Percentiles rank a stretch among this genome's conserved stretches.
phyloP scores from a whole-genome alignment of 768 basidiomycete genomes.

The Tricholoma saponaceum region DNA sequence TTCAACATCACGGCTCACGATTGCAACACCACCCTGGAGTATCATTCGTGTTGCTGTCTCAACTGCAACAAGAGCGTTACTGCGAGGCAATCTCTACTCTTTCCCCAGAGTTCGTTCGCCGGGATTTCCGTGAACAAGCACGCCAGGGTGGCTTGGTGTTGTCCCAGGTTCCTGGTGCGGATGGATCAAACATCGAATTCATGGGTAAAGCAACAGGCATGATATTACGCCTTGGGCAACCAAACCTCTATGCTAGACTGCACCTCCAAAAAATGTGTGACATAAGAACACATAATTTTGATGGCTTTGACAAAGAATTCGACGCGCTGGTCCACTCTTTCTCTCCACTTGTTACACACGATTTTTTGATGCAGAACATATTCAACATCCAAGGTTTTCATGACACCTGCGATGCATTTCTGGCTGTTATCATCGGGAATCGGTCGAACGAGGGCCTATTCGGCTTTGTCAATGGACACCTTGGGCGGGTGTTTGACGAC shows the following conservation, averaged over 20 bases:
- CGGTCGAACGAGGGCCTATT: neutral
- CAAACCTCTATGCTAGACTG: neutral
- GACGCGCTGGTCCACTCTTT: neutral
- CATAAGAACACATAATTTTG: neutral
- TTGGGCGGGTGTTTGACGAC: neutral
- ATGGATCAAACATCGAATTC: neutral
- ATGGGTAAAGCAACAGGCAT: neutral
- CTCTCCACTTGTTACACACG: no score
- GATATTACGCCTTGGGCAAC: neutral
- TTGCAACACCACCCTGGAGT: no score
- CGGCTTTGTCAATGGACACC: neutral
- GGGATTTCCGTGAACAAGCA: no score
- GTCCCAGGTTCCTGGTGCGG: neutral
- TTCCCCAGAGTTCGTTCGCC: no score
- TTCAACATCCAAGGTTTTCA: neutral
- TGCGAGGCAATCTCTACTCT: no score
- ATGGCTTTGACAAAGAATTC: neutral
- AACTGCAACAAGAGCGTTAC: no score
- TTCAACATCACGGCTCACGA: no score
- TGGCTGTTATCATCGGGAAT: neutral
- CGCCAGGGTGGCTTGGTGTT: no score
- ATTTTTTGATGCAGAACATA: no score
- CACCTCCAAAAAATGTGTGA: neutral
- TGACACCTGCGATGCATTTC: neutral
- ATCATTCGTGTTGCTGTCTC: no score